phyloP scores from a whole-genome alignment of 179 eudicot genomes.

The Silene noctiflora region DNA sequence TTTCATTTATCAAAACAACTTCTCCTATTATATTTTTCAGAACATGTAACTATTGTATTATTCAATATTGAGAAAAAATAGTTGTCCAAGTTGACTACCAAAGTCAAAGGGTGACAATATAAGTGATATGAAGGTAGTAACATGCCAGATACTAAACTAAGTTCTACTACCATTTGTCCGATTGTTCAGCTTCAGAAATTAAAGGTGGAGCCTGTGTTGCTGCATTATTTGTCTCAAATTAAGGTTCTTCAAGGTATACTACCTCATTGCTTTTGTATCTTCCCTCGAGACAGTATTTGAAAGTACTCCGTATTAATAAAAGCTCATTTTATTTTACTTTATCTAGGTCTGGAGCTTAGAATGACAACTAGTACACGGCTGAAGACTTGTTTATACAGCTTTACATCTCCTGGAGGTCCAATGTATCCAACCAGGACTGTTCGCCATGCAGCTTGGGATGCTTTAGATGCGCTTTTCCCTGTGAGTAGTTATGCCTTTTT shows the following conservation, averaged over 20 bases:
- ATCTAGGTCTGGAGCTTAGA: constrained; percentile 76
- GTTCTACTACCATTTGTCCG: constrained; percentile 2
- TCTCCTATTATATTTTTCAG: background rate
- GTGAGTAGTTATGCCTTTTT: constrained; percentile 42
- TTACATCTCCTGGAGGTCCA: constrained; percentile 96
- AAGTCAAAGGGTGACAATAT: background rate
- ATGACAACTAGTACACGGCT: constrained; percentile 88
- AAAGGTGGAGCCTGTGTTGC: constrained; percentile 91
- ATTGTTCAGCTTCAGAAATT: constrained; percentile 69
- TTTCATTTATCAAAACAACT: background rate
- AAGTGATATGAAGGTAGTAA: too few relatives aligned
- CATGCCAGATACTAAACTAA: background rate
- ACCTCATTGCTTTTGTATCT: background rate
- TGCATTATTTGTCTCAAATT: constrained; percentile 77
- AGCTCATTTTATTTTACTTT: constrained; percentile 10
- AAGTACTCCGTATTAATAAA: background rate
- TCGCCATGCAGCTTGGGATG: constrained; percentile 97
- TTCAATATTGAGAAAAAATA: background rate
- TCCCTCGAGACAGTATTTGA: background rate
- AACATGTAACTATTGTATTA: background rate
- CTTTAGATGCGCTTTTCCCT: constrained; percentile 83
- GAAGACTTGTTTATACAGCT: constrained; percentile 89
- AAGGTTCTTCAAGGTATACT: constrained; percentile 62
- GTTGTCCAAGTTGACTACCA: background rate
- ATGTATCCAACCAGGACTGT: constrained; percentile 93